Evolutionary conservation across 2,329 filamentous ascomycete genomes (phyloP).

Genomic region (Alternaria viburni): DNA sequence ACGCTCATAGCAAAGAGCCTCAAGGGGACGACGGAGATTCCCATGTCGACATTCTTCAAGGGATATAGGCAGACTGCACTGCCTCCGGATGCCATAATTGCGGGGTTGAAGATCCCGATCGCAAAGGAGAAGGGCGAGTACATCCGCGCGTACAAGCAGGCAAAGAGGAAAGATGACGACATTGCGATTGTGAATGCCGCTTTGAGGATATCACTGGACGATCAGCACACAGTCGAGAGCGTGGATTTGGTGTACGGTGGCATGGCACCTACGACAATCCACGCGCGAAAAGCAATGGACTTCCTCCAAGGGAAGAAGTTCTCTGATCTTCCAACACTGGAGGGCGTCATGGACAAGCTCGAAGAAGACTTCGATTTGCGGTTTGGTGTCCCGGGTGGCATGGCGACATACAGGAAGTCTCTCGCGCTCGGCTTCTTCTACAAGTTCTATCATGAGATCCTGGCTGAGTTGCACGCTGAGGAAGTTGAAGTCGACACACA

Average conservation of each 20-base stretch:
- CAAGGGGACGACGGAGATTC: constrained; percentile 77
- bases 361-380: constrained; percentile 86
- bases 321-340: constrained; percentile 80
- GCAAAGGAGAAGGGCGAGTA: constrained; percentile 78
- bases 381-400: constrained; percentile 92
- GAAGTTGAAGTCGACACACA: constrained; percentile 68
- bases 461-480: constrained; percentile 66
- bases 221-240: constrained; percentile 72
- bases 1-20: constrained; percentile 80
- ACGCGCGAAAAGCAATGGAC: constrained; percentile 77
- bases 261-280: constrained; percentile 91
- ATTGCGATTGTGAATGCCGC: constrained; percentile 96
- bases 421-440: constrained; percentile 95
- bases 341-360: constrained; percentile 88
- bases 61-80: constrained; percentile 88
- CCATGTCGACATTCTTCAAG: constrained; percentile 90
- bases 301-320: constrained; percentile 80
- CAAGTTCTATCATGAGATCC: constrained; percentile 90
- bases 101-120: constrained; percentile 83
- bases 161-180: constrained; percentile 96
- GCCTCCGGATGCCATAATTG: constrained; percentile 80
- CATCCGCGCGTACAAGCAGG: constrained; percentile 91
- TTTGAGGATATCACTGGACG: constrained; percentile 73
- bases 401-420: constrained; percentile 94
- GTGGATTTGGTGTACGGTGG: constrained; percentile 89